Base-by-base conservation (phyloP, 208 protist species). In the Leishmania arabica region DNA sequence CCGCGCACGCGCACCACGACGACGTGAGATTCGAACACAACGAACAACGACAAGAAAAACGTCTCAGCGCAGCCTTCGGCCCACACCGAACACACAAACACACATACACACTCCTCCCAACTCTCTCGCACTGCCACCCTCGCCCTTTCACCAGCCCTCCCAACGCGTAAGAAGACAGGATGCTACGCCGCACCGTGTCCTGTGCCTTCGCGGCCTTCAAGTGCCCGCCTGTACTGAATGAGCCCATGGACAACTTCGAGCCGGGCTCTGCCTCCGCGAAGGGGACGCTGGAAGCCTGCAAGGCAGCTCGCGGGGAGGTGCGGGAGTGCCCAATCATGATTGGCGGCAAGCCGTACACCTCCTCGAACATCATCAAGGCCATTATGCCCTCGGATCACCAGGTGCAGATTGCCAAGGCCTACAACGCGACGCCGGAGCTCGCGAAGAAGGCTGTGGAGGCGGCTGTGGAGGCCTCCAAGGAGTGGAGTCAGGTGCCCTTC, bases 301-400 rank as follows among this genome's bases (percentile, higher is more conserved):
- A 91, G 84, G 65, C 73, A n/a, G 76, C 94, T 40, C 94, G 92
- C 58, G 79, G 54, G 0, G 64, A 80, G 54, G 81, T 85, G 9
- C 82, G 80, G 17, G 95, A 99, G 62, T 96, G 97, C 80, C 98
- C 98, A 45, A 96, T 96, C 81, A 82, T 99, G 49, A 96, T 99
- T 82, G 90, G 85, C 72, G 97, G 97, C 65, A 92, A 97, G 85
- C 90, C 95, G 60, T 92, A 97, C 82, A 90, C 79, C 66, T 98
- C 95, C 11, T 86, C 86, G 19, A 95, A 88, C 66, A 60, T 88
- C 40, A 84, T 97, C 77, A 87, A 88, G 53, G 90, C 87, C 69
- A 85, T 77, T 76, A 96, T 95, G 70, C 95, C 93, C 40, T 91
- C 92, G 0, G 91, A 99, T 74, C 93, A 99, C 89, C 53, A 89